Conservation (phyloP, 2,329 filamentous ascomycete species). For the Pestalotiopsis sp. region DNA sequence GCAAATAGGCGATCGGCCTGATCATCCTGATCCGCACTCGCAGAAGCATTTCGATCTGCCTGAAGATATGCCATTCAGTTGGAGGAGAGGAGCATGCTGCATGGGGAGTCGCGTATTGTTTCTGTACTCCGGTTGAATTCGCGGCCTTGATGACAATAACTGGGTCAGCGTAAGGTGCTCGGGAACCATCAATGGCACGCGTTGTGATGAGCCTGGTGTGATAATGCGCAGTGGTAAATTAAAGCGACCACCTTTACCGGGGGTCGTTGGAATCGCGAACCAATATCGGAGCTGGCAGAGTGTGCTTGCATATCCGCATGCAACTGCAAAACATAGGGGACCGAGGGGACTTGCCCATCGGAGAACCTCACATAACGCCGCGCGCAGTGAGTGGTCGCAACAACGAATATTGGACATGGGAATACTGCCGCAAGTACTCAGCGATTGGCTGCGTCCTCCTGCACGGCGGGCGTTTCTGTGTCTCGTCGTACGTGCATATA, state of each 20-base stretch:
- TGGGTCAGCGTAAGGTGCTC: background rate
- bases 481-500: background rate
- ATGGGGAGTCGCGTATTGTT: background rate
- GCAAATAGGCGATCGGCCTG: background rate
- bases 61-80: background rate
- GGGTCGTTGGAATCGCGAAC: background rate
- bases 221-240: slow-evolving; percentile 7
- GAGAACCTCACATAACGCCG: background rate
- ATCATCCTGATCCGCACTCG: background rate
- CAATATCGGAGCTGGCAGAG: background rate
- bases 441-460: background rate
- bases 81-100: background rate
- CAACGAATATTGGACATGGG: background rate
- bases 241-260: background rate
- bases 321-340: background rate
- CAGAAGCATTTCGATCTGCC: background rate
- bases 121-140: slow-evolving; percentile 1
- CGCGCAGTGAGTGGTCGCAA: background rate
- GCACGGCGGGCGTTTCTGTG: background rate
- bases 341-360: background rate
- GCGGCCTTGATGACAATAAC: background rate
- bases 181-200: no score
- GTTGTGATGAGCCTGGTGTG: slow-evolving; percentile 5
- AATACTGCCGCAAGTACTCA: background rate
- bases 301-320: background rate